phyloP scores from a whole-genome alignment of 345 rosid species.

The Aquilaria yunnanensis region DNA sequence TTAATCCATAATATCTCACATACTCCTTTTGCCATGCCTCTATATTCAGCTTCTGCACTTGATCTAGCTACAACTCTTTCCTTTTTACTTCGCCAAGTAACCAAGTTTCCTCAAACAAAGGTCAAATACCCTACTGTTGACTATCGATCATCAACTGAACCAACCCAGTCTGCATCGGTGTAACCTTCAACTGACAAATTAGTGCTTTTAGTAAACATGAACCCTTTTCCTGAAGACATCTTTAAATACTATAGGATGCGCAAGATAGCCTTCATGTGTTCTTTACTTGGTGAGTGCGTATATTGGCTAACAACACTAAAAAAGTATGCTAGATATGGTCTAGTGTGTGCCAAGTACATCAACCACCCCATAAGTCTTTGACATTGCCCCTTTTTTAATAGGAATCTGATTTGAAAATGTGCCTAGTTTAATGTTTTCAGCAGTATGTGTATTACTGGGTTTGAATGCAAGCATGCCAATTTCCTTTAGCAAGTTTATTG shows the following conservation, averaged over 20 bases:
- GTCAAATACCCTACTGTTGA: not conserved
- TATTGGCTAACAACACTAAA: not conserved
- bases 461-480: not conserved
- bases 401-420: not conserved
- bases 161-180: not conserved
- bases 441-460: not conserved
- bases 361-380: not conserved
- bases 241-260: not conserved
- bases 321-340: not conserved
- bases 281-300: too few species aligned
- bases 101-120: not conserved
- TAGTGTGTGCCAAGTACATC: not conserved
- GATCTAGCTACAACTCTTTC: too few species aligned
- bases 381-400: not conserved
- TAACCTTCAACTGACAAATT: not conserved
- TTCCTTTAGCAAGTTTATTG: not conserved
- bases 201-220: too few species aligned
- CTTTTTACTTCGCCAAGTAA: constrained; percentile 3
- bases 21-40: not conserved
- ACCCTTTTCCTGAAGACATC: not conserved
- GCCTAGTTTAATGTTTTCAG: not conserved
- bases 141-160: not conserved
- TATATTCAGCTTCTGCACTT: not conserved
- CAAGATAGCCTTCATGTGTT: too few species aligned
- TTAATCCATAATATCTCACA: constrained; percentile 1